Evolutionary conservation across 2,329 filamentous ascomycete species (phyloP), one percentile per base, ranked within the genome.

Genomic region (Alternaria ethzedia): DNA sequence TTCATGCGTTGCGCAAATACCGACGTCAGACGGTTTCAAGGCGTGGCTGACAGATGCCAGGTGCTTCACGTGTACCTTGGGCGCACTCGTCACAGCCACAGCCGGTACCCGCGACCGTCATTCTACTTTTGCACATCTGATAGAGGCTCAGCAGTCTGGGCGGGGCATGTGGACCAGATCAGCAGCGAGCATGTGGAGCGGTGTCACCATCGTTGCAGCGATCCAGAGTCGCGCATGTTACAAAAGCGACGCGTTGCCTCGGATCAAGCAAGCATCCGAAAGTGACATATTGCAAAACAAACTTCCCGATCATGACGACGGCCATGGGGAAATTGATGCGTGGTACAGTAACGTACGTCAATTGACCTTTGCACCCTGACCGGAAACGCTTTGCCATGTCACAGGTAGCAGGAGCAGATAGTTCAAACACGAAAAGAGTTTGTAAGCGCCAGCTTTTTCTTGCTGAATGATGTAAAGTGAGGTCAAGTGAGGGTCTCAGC

Each of bases 381-480:
- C 44, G 52, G 67, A 62, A 64, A 68, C 52, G n/a, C 62, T 56
- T 61, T 60, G 61, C 62, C 61, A 66, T 57, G 56, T 52, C 57
- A 51, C 52, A 50, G 46, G 65, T 67, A 57, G 72, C 67, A 66
- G 59, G 0, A 3, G 13, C 5, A 17, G 17, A 51, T 44, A 45
- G 47, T 41, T 64, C 59, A 69, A 69, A 61, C 51, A 57, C 20
- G 30, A 58, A 13, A 43, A 51, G 25, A 23, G 26, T 17, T 58
- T 55, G 60, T 65, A 66, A 64, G 71, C 67, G 68, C 65, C 57
- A 32, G 55, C 17, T 21, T 25, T 47, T 63, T 47, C 55, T 59
- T 47, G n/a, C 23, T 54, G 46, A 23, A 67, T 70, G 65, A 70
- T 66, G 63, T 62, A 59, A 49, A 46, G 63, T 66, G 55, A 66